Base-by-base conservation (phyloP, 2,329 filamentous ascomycete genomes). In the Colletotrichum gloeosporioides region DNA sequence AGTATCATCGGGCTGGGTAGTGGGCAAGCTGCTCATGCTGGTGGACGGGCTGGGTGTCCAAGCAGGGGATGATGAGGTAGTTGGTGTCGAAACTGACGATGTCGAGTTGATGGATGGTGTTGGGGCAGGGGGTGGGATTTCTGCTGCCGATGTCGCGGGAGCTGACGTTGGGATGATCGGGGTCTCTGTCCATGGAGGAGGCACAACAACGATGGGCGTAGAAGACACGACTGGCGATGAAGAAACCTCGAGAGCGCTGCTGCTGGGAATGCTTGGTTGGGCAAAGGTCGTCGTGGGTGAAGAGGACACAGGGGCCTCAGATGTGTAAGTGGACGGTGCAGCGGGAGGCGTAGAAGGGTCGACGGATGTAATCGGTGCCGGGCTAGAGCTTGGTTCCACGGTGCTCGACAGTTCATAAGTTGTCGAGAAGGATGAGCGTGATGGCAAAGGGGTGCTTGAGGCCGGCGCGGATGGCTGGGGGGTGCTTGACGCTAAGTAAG, bases 1-100 rank as follows among this genome's bases (percentile, higher is more conserved):
- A 32, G 74, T 69, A 75, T 80, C 22, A 78, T 80, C 27, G 64
- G 49, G 29, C n/a, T 71, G 75, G n/a, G 70, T 55, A 13, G 72
- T 44, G 8, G 63, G n/a, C n/a, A 34, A 10, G 59, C 13, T 44
- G 34, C 22, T 69, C 4, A 65, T 32, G 65, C 70, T 55, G 31
- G 49, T 8, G 36, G 36, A 63, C 6, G 68, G 34, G 13, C 49
- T 34, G n/a, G 49, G 49, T 7, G 44, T n/a, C 49, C 44, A 69
- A 0, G 29, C 39, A 55, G 44, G 6, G 1, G 1, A 8, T 10
- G 61, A 63, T 15, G 71, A 62, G 18, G 34, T 32, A 6, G 34
- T 57, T 15, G 74, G 10, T 5, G 22, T 31, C 8, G 34, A 65
- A 6, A 13, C 44, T 31, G 70, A 67, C 2, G 76, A 70, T 18